Evolutionary conservation across 2,329 filamentous ascomycete genomes (phyloP).

Genomic region (Cryphonectria radicalis): DNA sequence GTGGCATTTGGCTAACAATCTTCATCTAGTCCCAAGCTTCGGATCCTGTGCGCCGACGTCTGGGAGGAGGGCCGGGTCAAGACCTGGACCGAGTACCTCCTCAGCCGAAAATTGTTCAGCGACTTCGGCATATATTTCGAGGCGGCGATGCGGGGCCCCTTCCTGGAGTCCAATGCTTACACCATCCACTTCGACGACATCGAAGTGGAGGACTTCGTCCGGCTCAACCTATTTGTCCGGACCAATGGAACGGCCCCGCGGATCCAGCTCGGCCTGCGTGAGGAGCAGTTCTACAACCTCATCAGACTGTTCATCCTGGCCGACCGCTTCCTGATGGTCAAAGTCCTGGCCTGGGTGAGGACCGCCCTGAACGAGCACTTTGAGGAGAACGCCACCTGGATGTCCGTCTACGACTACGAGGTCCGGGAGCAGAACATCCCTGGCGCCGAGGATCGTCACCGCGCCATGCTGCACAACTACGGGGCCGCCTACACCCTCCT

Average conservation of each 20-base stretch:
- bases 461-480: conserved; percentile 14
- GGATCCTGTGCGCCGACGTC: conserved; percentile 10
- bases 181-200: conserved; percentile 15
- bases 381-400: neutral
- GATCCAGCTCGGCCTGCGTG: conserved; percentile 6
- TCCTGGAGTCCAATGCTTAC: neutral
- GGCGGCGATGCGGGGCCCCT: neutral
- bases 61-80: neutral
- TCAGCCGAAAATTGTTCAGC: conserved; percentile 16
- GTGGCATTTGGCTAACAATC: neutral
- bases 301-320: conserved; percentile 11
- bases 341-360: conserved; percentile 9
- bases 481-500: neutral
- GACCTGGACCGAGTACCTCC: neutral
- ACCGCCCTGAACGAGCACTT: conserved; percentile 12
- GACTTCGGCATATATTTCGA: conserved; percentile 22
- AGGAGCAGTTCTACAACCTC: conserved; percentile 8
- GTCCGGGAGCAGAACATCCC: conserved; percentile 3
- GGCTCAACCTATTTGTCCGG: conserved; percentile 5
- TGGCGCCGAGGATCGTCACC: neutral
- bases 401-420: neutral
- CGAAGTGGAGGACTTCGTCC: conserved; percentile 8
- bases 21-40: conserved; percentile 4
- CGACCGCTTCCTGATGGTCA: conserved; percentile 21
- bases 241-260: neutral